Percentiles rank a stretch among this genome's conserved stretches.
phyloP scores from a whole-genome alignment of 2,329 filamentous ascomycete genomes.

The Alternaria sp. region DNA sequence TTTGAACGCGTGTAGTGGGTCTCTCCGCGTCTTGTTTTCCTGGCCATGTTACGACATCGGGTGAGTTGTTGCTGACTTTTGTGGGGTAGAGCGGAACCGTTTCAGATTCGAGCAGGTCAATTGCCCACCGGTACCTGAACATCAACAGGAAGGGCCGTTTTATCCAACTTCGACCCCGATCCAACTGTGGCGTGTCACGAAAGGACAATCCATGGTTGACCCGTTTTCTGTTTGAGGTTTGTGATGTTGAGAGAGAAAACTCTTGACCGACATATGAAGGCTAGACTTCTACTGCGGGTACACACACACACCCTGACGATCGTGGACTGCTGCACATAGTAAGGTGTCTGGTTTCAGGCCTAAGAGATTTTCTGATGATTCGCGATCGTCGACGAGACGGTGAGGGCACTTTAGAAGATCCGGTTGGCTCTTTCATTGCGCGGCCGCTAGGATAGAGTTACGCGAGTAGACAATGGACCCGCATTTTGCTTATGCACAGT shows the following conservation, averaged over 20 bases:
- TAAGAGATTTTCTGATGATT: constrained; percentile 19
- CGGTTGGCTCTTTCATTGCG: constrained; percentile 31
- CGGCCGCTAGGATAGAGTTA: constrained; percentile 23
- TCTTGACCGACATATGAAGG: constrained; percentile 31
- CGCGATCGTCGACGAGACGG: constrained; percentile 26
- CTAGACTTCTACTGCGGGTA: constrained; percentile 24
- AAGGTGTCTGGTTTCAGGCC: constrained; percentile 23
- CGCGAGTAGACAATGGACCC: constrained; percentile 30
- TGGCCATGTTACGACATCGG: constrained; percentile 28
- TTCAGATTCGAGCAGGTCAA: constrained; percentile 46
- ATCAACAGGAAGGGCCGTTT: constrained; percentile 68
- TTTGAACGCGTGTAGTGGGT: constrained; percentile 64
- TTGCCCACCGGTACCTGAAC: constrained; percentile 42
- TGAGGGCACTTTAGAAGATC: constrained; percentile 24
- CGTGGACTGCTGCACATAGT: constrained; percentile 29
- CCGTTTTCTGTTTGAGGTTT: constrained; percentile 38
- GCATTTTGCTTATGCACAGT: constrained; percentile 22
- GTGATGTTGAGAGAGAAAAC: constrained; percentile 11
- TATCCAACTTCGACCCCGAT: constrained; percentile 69
- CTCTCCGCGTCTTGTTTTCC: constrained; percentile 41
- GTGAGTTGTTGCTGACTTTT: constrained; percentile 46
- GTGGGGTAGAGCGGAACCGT: constrained; percentile 52
- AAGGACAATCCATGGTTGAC: constrained; percentile 28
- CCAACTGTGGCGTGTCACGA: constrained; percentile 61
- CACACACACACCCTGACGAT: constrained; percentile 18